Evolutionary conservation across 768 basidiomycete genomes (phyloP), one percentile per base, ranked within the genome.

Genomic region (Termitomyces sp.): DNA sequence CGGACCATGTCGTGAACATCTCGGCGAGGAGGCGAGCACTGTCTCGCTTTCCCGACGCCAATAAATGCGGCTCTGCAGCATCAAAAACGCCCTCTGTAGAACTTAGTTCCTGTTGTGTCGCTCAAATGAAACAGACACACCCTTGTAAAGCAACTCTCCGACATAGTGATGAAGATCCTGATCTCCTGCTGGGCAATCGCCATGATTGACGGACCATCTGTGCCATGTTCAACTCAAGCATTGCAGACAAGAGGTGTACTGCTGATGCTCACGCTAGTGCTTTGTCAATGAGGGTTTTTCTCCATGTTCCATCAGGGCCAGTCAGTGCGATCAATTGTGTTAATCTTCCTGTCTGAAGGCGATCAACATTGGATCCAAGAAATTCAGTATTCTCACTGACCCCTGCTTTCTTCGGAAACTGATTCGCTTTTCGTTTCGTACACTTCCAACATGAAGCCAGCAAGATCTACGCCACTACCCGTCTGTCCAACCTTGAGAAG

Each of bases 241-340:
- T 37, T 20, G 30, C 54, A 55, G 32, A 14, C 7, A 27, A 6
- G 4, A 45, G 7, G 56, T 50, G 30, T 44, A 55, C 18, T 55
- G 50, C 53, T 32, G 20, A n/a, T 4, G 79, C 87, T 68, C 70
- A 95, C 94, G 87, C 82, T 68, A 98, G 79, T 13, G 91, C 76
- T 68, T 85, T 88, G 66, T 95, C 92, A 37, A 93, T 89, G 51
- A 95, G 74, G 1, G 91, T 93, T 76, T 94, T 95, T 58, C 95
- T 79, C 97, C 96, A 99, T 33, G 87, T 68, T 13, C 93, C 95
- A 14, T 78, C 73, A 0, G 91, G 66, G 4, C 93, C 93, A 51
- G 87, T 84, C 55, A 98, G 77, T 9, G 93, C 94, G 66, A 98
- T 90, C 45, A 98, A 80, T 69, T 98, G 95, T 33, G 93, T 96